Conservation (phyloP, 495 filamentous ascomycete species). For the Penicillium salamii region DNA sequence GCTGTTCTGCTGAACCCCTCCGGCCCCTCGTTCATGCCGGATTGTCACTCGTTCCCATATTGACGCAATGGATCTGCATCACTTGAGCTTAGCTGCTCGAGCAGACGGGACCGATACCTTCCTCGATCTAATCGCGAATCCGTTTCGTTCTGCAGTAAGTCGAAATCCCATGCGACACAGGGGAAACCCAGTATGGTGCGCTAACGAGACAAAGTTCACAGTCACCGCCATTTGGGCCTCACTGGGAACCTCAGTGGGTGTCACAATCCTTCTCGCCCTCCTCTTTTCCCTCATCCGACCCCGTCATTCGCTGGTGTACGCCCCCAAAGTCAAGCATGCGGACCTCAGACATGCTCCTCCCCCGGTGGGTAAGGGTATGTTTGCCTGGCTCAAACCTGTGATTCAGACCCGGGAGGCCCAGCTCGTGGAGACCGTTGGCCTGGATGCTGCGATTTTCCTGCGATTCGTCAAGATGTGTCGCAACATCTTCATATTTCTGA, state of each 20-base stretch:
- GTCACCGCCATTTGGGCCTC: constrained; percentile 71
- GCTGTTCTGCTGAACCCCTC: neutral
- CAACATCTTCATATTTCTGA: constrained; percentile 76
- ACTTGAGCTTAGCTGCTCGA: constrained; percentile 21
- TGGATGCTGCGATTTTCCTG: constrained; percentile 90
- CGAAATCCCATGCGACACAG: neutral
- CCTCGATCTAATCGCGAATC: constrained; percentile 46
- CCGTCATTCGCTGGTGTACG: constrained; percentile 86
- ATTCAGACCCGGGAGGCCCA: constrained; percentile 71
- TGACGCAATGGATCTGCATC: constrained; percentile 31
- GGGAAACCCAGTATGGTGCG: neutral
- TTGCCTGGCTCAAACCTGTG: constrained; percentile 81
- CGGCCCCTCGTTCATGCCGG: constrained; percentile 24
- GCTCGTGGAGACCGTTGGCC: constrained; percentile 72
- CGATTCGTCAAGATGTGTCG: constrained; percentile 89
- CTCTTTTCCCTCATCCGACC: constrained; percentile 87
- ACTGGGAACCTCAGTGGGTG: constrained; percentile 74
- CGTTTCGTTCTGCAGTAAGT: constrained; percentile 46
- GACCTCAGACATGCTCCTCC: constrained; percentile 93
- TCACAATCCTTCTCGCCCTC: constrained; percentile 68
- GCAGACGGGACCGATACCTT: constrained; percentile 33
- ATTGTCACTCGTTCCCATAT: constrained; percentile 13
- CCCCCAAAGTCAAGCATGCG: constrained; percentile 89
- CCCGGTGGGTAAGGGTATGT: constrained; percentile 77
- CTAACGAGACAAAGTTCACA: constrained; percentile 45